These are phyloP conservation scores for Stramenopiles sp. DNA, from an alignment of 352 stramenopile genomes.

Conservation along the genomic window DNA sequence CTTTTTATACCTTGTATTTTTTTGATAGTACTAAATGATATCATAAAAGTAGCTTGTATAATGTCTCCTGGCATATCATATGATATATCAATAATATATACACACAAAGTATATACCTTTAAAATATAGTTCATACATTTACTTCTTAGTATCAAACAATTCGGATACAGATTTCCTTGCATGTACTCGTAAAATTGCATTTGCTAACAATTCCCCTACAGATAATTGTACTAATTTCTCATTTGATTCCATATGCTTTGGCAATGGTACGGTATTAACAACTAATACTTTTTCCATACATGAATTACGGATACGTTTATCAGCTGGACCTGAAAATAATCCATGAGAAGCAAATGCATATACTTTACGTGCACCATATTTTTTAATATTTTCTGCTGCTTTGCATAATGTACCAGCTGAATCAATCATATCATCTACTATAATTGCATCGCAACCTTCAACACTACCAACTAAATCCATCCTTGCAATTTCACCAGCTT, in stretches of 20 bases:
- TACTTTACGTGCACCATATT: conserved; percentile 84
- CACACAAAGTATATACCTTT: too few relatives aligned
- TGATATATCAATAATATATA: too few relatives aligned
- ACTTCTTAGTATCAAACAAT: too few relatives aligned
- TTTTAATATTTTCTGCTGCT: conserved; percentile 81
- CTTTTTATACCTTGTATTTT: too few relatives aligned
- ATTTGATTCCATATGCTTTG: conserved; percentile 61
- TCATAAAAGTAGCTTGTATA: too few relatives aligned
- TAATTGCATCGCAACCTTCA: conserved; percentile 94
- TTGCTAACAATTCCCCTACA: conserved; percentile 86
- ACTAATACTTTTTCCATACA: conserved; percentile 68
- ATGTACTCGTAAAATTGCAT: conserved; percentile 99
- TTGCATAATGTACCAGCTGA: conserved; percentile 95
- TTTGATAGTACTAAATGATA: too few relatives aligned
- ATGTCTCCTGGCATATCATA: too few relatives aligned
- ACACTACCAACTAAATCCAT: conserved; percentile 99
- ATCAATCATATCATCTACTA: conserved; percentile 99
- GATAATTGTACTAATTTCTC: conserved; percentile 93
- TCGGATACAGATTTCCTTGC: conserved; percentile 98
- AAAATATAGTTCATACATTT: too few relatives aligned
- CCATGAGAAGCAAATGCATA: conserved; percentile 98
- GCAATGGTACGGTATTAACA: conserved; percentile 60
- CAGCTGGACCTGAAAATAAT: conserved; percentile 77
- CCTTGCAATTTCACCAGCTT: conserved; percentile 84
- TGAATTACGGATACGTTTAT: conserved; percentile 61